phyloP scores from a whole-genome alignment of 768 basidiomycete species.

The Lyophyllum decastes region DNA sequence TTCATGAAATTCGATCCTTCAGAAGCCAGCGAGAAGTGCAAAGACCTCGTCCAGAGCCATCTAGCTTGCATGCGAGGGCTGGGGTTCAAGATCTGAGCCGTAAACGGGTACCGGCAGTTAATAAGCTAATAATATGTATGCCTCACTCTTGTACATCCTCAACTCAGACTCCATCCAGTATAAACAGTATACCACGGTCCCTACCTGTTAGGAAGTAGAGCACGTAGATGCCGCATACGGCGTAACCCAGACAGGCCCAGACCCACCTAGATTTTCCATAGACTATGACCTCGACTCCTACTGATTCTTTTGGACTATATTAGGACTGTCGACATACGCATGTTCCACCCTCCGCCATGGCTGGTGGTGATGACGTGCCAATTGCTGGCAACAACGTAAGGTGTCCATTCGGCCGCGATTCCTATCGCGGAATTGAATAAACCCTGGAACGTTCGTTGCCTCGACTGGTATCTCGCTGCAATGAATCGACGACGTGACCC shows the following conservation, averaged over 20 bases:
- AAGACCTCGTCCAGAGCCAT: slow-evolving; percentile 75
- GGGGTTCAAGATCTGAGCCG: slow-evolving; percentile 77
- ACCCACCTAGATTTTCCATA: neutral
- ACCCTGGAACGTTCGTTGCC: neutral
- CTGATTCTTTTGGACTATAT: neutral
- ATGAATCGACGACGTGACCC: too few relatives aligned
- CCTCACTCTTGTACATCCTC: neutral
- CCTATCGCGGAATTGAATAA: neutral
- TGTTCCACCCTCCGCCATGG: neutral
- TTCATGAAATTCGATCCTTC: slow-evolving; percentile 74
- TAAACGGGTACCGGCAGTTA: neutral
- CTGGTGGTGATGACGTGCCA: neutral
- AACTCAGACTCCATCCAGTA: neutral
- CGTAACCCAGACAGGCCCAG: neutral
- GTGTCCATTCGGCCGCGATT: too few relatives aligned
- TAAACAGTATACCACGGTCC: neutral
- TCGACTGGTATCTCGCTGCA: too few relatives aligned
- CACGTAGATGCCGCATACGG: neutral
- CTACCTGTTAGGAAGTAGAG: neutral
- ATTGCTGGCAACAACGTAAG: too few relatives aligned
- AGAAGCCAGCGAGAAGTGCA: slow-evolving; percentile 78
- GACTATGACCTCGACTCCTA: neutral
- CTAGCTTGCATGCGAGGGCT: slow-evolving; percentile 88
- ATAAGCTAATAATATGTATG: neutral
- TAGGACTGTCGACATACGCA: too few relatives aligned